These are phyloP conservation scores for Glycine tomentella DNA, from an alignment of 306 rosid species.

Conservation along the genomic window DNA sequence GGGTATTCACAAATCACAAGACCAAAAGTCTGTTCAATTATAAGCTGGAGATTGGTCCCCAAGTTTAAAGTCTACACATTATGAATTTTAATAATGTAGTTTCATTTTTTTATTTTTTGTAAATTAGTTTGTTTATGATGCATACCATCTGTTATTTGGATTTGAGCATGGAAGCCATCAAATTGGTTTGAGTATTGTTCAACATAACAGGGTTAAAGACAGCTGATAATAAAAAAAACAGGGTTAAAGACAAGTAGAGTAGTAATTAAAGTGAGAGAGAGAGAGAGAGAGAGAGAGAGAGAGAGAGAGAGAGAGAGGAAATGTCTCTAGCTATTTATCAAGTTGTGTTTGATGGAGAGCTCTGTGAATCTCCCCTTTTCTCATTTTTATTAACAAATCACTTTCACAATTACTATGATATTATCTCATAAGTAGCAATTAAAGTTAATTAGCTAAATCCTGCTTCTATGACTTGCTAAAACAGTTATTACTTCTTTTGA, in stretches of 20 bases:
- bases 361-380: not conserved
- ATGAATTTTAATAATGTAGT: conserved; percentile 1
- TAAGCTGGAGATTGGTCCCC: too few species aligned
- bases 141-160: not conserved
- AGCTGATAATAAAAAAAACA: too few species aligned
- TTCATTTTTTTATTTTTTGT: conserved; percentile 5
- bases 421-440: too few species aligned
- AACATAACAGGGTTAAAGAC: not conserved
- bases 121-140: not conserved
- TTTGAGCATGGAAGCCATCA: not conserved
- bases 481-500: not conserved
- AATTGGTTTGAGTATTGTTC: not conserved
- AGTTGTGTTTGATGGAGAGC: conserved; percentile 1
- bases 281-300: too few species aligned
- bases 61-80: too few species aligned
- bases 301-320: too few species aligned
- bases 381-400: not conserved
- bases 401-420: not conserved
- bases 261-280: too few species aligned
- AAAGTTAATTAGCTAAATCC: too few species aligned
- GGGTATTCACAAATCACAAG: conserved; percentile 4
- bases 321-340: not conserved
- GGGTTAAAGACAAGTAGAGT: not conserved
- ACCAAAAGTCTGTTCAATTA: not conserved
- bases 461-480: too few species aligned